Base-by-base conservation (phyloP, 2,329 filamentous ascomycete species). In the Pseudogymnoascus sp. region DNA sequence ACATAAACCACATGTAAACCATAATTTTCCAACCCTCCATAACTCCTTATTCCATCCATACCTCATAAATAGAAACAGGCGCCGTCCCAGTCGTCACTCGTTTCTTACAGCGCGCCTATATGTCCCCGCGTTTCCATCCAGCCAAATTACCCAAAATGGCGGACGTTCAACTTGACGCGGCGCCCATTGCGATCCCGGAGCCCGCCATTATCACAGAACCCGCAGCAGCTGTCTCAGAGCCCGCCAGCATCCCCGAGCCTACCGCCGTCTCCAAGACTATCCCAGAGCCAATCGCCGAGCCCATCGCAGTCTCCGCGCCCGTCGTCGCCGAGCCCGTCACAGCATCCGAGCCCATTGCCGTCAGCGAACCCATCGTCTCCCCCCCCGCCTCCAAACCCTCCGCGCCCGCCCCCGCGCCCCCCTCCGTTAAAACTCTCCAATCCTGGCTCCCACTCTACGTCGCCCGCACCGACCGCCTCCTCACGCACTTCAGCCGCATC, bases 401-500 rank as follows among this genome's bases (percentile, higher is more conserved):
- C 28, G 28, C 28, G 41, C 57, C 62, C 9, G 62, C 64, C 41
- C 60, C 64, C 37, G 30, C 61, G 1, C 38, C 61, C 41, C 65
- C 69, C 35, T 66, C 64, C 6, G 20, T 64, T 8, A 30, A 65
- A 39, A 66, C 65, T 2, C 64, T 72, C 7, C 64, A 60, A 18
- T 43, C 61, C 59, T 72, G 70, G 70, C 64, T 68, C 4, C 70
- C 70, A 1, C 60, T 72, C 39, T 73, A 72, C 64, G 65, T 72
- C 43, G 60, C 61, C 18, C 69, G 69, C 62, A 69, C 68, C 25
- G 70, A 72, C 58, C 57, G 37, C 8, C 65, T 61, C 70, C 72
- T 86, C 64, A 70, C 77, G 25, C 79, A 80, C 72, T 77, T 86
- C 57, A 75, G 80, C 69, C 84, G 84, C 65, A 83, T 88, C 70